These are phyloP conservation scores for Monosporascus sp. DNA, from an alignment of 2,329 filamentous ascomycete genomes.

Conservation along the genomic window DNA sequence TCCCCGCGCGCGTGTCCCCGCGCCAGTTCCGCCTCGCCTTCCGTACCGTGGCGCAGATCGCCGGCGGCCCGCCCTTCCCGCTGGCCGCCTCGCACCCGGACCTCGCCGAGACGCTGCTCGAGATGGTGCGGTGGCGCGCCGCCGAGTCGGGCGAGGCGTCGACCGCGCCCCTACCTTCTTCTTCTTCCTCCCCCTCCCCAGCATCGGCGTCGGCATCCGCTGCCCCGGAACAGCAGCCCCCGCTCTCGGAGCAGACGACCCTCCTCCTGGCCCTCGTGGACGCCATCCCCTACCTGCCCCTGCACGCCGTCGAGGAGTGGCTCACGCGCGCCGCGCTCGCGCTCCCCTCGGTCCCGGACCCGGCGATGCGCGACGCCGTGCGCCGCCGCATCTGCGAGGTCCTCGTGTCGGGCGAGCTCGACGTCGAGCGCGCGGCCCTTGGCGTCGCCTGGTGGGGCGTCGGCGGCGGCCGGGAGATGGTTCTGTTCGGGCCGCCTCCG, in stretches of 20 bases:
- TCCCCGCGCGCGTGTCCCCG: conserved; percentile 71
- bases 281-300: conserved; percentile 66
- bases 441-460: conserved; percentile 84
- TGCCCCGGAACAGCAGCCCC: conserved; percentile 25
- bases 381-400: conserved; percentile 74
- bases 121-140: conserved; percentile 67
- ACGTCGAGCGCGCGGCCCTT: conserved; percentile 73
- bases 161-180: conserved; percentile 35
- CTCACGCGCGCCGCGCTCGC: conserved; percentile 65
- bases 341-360: conserved; percentile 59
- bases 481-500: conserved; percentile 27
- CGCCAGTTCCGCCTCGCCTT: conserved; percentile 87
- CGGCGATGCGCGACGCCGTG: conserved; percentile 56
- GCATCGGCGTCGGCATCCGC: conserved; percentile 22
- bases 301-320: conserved; percentile 73
- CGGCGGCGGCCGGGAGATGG: conserved; percentile 47
- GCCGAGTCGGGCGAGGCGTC: conserved; percentile 44
- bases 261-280: conserved; percentile 75
- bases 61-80: conserved; percentile 67
- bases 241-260: conserved; percentile 72
- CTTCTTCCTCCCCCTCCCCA: conserved; percentile 32
- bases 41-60: conserved; percentile 76
- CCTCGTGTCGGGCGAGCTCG: conserved; percentile 77
- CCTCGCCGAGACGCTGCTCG: conserved; percentile 74
- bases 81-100: conserved; percentile 68